These are phyloP conservation scores for Xerophyta viscosa DNA, from an alignment of 106 monocot species.

Conservation along the genomic window DNA sequence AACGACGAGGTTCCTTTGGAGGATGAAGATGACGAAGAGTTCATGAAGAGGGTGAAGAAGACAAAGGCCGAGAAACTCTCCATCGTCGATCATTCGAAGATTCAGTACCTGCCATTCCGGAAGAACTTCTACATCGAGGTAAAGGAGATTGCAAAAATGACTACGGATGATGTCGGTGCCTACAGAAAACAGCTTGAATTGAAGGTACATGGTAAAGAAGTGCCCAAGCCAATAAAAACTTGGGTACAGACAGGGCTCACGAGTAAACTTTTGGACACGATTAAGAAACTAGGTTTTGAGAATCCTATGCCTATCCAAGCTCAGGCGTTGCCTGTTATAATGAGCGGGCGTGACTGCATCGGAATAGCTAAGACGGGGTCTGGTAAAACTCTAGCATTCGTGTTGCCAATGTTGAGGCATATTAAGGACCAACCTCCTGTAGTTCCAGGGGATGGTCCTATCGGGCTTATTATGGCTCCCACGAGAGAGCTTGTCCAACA, in stretches of 20 bases:
- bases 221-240: constrained; percentile 90
- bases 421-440: constrained; percentile 92
- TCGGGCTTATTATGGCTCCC: constrained; percentile 93
- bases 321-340: constrained; percentile 84
- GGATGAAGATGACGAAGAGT: constrained; percentile 95
- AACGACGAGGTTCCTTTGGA: constrained; percentile 46
- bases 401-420: constrained; percentile 92
- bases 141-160: constrained; percentile 82
- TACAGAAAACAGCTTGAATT: constrained; percentile 79
- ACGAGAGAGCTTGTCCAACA: constrained; percentile 96
- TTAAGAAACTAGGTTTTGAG: constrained; percentile 87
- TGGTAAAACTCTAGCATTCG: constrained; percentile 94
- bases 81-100: constrained; percentile 88
- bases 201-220: constrained; percentile 94
- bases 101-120: constrained; percentile 75
- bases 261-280: constrained; percentile 72
- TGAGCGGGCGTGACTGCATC: constrained; percentile 97
- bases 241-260: constrained; percentile 89
- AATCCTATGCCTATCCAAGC: constrained; percentile 96
- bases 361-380: constrained; percentile 97
- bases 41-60: constrained; percentile 92
- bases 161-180: constrained; percentile 48
- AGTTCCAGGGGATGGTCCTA: constrained; percentile 88
- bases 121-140: constrained; percentile 93
- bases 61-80: constrained; percentile 87